Base-by-base conservation (phyloP, 495 filamentous ascomycete genomes). In the Tuber calosporum region DNA sequence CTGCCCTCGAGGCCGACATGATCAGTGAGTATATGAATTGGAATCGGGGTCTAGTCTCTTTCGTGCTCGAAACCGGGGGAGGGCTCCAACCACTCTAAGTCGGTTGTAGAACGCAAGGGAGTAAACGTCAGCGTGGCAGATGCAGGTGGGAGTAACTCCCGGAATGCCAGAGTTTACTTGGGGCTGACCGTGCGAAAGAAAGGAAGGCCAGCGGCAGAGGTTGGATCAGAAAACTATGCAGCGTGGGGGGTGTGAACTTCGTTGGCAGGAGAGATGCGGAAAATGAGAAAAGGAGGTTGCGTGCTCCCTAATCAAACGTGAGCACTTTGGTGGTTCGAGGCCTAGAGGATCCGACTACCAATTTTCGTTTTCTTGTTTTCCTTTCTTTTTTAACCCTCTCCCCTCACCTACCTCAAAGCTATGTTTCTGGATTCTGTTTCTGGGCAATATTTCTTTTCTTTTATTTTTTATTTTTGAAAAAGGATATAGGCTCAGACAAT, bases 1-100 rank as follows among this genome's bases (percentile, higher is more conserved):
- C 38, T 78, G 73, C 76, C 76, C 71, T 75, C 70, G 75, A 73
- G 76, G 76, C 75, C 71, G 76, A 78, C 76, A 78, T 78, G 71
- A 74, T 71, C 70, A 38, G 75, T 34, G 53, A 62, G 53, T 62
- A 62, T 34, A 62, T 62, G 53, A 73, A 48, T 66, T 68, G 71
- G 71, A 77, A 77, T 77, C 76, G 76, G 45, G 68, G 73, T 78
- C 70, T 75, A 77, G 67, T 68, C 76, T 30, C 53, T 34, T 78
- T 77, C 62, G 70, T 68, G 76, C 75, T 71, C 36, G 68, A 53
- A 41, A 62, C 42, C 73, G 41, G 67, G 70, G 75, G 58, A 58
- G 70, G 70, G 76, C 75, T 75, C 38, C 67, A 58, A 78, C 72
- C 71, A 68, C 75, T 78, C 74, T 72, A 74, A 73, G 74, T 71